phyloP scores from a whole-genome alignment of 495 filamentous ascomycete species.

The Apodospora peruviana region DNA sequence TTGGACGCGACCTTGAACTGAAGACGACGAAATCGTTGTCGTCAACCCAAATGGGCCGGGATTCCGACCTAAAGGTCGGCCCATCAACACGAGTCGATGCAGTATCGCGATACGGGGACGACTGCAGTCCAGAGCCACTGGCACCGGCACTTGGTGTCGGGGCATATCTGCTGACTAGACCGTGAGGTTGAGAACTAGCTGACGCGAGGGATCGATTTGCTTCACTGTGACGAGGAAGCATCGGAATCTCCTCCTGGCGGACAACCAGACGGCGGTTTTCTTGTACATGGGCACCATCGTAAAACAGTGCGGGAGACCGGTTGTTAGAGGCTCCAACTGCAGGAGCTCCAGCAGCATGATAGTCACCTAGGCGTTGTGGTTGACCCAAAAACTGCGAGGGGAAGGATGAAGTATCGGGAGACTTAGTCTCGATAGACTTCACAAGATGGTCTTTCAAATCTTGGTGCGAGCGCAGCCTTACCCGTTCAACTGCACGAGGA shows the following conservation, averaged over 20 bases:
- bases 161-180: not conserved
- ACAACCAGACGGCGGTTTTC: no score
- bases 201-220: no score
- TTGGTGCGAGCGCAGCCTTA: conserved; percentile 14
- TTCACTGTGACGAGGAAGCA: no score
- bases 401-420: conserved; percentile 16
- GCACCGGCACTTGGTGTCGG: no score
- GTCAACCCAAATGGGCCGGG: conserved; percentile 17
- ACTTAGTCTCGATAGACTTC: conserved; percentile 35
- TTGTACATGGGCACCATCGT: not conserved
- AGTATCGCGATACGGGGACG: conserved; percentile 7
- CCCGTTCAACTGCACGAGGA: conserved; percentile 6
- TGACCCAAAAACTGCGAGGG: conserved; percentile 4
- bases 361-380: not conserved
- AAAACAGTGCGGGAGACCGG: not conserved
- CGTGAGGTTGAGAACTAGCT: conserved; percentile 2
- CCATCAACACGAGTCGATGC: not conserved
- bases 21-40: conserved; percentile 11
- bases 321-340: not conserved
- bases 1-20: conserved; percentile 20
- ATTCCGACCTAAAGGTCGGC: conserved; percentile 9
- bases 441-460: conserved; percentile 35
- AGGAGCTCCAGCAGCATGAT: not conserved
- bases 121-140: not conserved
- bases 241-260: no score